phyloP scores from a whole-genome alignment of 345 rosid species.

The Theobroma cacao region DNA sequence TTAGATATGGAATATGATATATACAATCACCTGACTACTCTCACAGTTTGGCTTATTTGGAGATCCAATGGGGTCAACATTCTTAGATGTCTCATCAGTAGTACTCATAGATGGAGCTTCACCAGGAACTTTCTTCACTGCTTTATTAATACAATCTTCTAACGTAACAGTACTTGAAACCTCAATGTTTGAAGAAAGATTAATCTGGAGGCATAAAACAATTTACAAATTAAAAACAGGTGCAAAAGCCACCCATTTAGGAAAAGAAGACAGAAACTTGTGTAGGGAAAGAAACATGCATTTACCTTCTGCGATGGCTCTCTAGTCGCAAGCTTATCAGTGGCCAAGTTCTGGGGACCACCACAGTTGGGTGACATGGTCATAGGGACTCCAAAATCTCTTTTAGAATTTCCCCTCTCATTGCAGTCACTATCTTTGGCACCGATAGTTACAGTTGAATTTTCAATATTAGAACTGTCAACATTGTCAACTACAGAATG shows the following conservation, averaged over 20 bases:
- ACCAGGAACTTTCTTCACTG: conserved; percentile 1
- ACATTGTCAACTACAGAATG: conserved; percentile 15
- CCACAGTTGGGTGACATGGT: background rate
- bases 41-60: conserved; percentile 18
- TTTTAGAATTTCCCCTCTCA: conserved; percentile 20
- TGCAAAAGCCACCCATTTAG: background rate
- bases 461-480: conserved; percentile 22
- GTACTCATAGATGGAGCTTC: conserved; percentile 13
- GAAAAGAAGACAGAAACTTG: background rate
- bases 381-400: conserved; percentile 10
- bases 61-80: conserved; percentile 1
- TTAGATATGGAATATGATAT: background rate
- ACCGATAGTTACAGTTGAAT: conserved; percentile 10
- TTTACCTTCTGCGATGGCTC: conserved; percentile 43
- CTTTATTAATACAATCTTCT: conserved; percentile 9
- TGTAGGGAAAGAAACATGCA: conserved; percentile 11
- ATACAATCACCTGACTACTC: conserved; percentile 29
- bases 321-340: conserved; percentile 12
- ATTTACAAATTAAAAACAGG: conserved; percentile 19
- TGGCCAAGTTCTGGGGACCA: conserved; percentile 2
- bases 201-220: conserved; percentile 31
- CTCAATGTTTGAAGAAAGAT: conserved; percentile 15
- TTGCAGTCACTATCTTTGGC: conserved; percentile 20
- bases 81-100: conserved; percentile 4
- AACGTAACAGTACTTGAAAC: conserved; percentile 2